phyloP scores from a whole-genome alignment of 208 protist genomes.

The Acanthamoeba sp. region DNA sequence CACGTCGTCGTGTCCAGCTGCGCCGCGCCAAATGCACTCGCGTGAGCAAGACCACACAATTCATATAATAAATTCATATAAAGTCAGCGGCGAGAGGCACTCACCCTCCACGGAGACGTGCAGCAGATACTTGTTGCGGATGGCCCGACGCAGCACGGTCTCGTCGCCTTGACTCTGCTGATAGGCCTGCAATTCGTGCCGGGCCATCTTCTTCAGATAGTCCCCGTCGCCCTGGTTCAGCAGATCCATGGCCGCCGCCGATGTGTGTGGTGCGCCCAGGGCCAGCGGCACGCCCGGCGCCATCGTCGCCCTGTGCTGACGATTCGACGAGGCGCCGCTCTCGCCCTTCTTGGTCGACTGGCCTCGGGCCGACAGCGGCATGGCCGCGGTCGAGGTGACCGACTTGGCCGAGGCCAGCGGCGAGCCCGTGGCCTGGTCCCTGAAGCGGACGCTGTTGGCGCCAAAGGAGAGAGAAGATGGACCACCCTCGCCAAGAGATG shows the following conservation, averaged over 20 bases:
- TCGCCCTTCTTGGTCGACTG: background rate
- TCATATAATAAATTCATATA: too few relatives aligned
- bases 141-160: conserved; percentile 23
- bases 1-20: conserved; percentile 34
- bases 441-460: conserved; percentile 13
- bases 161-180: conserved; percentile 59
- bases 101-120: conserved; percentile 28
- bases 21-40: too few relatives aligned
- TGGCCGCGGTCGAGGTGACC: background rate
- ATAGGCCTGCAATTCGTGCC: conserved; percentile 35
- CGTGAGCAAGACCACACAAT: background rate
- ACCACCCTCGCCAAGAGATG: background rate
- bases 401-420: background rate
- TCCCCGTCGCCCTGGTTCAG: conserved; percentile 8
- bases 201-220: conserved; percentile 55
- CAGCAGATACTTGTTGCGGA: conserved; percentile 59
- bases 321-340: background rate
- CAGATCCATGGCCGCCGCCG: background rate
- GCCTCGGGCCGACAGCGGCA: background rate
- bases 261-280: too few relatives aligned
- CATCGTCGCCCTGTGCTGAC: background rate
- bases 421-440: background rate
- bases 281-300: background rate
- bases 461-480: background rate
- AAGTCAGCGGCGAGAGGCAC: background rate